Base-by-base conservation (phyloP, 371 early-diverging fungal genomes). In the Apophysomyces ossiformis region DNA sequence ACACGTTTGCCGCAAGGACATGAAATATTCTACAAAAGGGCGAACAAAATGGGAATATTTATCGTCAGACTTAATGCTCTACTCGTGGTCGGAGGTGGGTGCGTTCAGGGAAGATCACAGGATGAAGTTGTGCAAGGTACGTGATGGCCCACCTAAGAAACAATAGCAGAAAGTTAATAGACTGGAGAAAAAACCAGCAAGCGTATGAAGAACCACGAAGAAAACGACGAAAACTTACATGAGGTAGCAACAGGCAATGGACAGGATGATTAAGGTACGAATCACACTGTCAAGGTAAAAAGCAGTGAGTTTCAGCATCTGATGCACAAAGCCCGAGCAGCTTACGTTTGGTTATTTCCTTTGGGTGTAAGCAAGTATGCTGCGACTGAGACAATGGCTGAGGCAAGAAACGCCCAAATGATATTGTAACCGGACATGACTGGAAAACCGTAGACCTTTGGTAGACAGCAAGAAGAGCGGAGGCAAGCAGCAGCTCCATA, bases 41-140 rank as follows among this genome's bases (percentile, higher is more conserved):
- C 54, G 21, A 50, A 21, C 1, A 9, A 50, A 26, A 4, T 21
- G 21, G 9, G 54, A 9, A 50, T 61, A 45, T 61, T 61, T 61
- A 41, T 41, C 41, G 41, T 11, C 1, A 41, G 41, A 13, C 26
- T 47, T 56, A 61, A n/a, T 66, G 56, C 58, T 67, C 67, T 36
- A 70, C 70, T 60, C 70, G 85, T 41, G 84, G 79, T 74, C 87
- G 78, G 68, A 91, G 77, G 74, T 89, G 87, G 66, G 76, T 78
- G 45, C 89, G 88, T 72, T 75, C 85, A 12, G 92, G 92, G 46
- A 77, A 72, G 54, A 91, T 78, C 57, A 91, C 72, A 37, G 92
- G 92, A 67, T 91, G 84, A 11, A 91, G 78, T 79, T 91, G 92
- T 36, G 90, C 90, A 64, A 91, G 70, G 66, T 91, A 91, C 45